Evolutionary conservation across 202 grass and related monocot genomes (phyloP), one percentile per base, ranked within the genome.

Genomic region (Schoenoplectus triqueter): DNA sequence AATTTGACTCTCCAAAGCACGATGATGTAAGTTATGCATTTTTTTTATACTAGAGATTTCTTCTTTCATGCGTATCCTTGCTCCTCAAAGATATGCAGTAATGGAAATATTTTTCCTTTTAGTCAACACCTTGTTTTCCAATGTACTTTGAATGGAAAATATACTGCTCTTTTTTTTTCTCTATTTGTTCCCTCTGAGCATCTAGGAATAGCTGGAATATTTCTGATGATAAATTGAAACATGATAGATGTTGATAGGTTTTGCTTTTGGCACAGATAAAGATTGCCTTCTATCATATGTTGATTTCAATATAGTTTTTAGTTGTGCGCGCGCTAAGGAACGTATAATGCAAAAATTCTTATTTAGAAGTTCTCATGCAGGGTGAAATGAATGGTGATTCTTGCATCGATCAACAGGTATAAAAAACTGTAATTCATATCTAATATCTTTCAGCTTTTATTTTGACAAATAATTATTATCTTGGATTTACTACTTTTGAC

Each of bases 381-480:
- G 87, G 86, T 22, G 88, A 92, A 81, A 91, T 80, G 45, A 96
- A 99, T 22, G 97, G 92, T 18, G 89, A 92, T 63, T 90, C 87
- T 62, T 84, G 71, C 81, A 70, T 77, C n/a, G 85, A 82, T 82
- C 67, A 73, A 45, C 81, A 90, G 65, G 63, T 87, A 68, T 65
- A 10, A 31, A 77, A 31, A 41, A 86, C 6, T 21, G 68, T 78
- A 78, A 77, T 41, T 62, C 52, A 89, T 44, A 5, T 67, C 39
- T 50, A 22, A 64, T 45, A 56, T 89, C 41, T 17, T 77, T 54
- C 39, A 49, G 56, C 66, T 78, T 76, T 51, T 78, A 18, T 78
- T 41, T 60, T 60, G 74, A 60, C 54, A 78, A 60, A 60, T 78
- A 31, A 57, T 55, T 18, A 52, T 39, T 11, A 74, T 60, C 59